These are phyloP conservation scores for Papiliotrema flavescens DNA, from an alignment of 1,284 basidiomycete genomes.

Conservation along the genomic window DNA sequence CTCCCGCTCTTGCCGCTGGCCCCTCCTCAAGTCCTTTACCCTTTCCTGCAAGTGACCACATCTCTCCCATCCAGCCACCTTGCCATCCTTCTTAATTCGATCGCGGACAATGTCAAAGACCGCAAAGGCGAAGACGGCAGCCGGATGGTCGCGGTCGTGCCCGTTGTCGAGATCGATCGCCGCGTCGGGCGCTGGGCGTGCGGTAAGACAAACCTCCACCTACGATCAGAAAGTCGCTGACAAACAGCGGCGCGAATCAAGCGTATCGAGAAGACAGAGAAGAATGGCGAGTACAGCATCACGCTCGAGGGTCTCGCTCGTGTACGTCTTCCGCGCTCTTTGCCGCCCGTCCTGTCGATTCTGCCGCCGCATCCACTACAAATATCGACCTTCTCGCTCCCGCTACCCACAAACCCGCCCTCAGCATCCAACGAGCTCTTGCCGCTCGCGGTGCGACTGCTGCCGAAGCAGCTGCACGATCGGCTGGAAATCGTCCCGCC, in stretches of 20 bases:
- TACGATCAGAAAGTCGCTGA: slow-evolving; percentile 1
- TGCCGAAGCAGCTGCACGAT: slow-evolving; percentile 35
- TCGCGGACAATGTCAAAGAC: slow-evolving; percentile 25
- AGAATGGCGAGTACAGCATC: slow-evolving; percentile 19
- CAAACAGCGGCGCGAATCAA: slow-evolving; percentile 36
- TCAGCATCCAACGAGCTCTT: slow-evolving; percentile 21
- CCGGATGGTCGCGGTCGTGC: slow-evolving; percentile 33
- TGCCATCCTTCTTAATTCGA: slow-evolving; percentile 28
- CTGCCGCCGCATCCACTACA: slow-evolving; percentile 34
- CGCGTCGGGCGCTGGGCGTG: slow-evolving; percentile 43
- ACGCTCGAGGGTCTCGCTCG: slow-evolving; percentile 41
- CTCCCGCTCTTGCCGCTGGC: slow-evolving; percentile 39
- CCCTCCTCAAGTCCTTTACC: slow-evolving; percentile 38
- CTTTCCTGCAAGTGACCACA: slow-evolving; percentile 29
- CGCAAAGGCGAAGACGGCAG: slow-evolving; percentile 13
- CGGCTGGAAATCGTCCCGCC: slow-evolving; percentile 30
- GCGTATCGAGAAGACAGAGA: slow-evolving; percentile 26
- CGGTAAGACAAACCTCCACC: slow-evolving; percentile 21
- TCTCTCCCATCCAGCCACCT: slow-evolving; percentile 28
- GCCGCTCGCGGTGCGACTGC: slow-evolving; percentile 26
- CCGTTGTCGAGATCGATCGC: slow-evolving; percentile 39
- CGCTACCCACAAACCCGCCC: slow-evolving; percentile 20
- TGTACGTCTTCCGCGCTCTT: slow-evolving; percentile 36
- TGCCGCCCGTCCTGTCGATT: slow-evolving; percentile 42
- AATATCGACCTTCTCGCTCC: slow-evolving; percentile 34